Evolutionary conservation across 163 green algal species (phyloP).

Genomic region (Scenedesmus sp.): DNA sequence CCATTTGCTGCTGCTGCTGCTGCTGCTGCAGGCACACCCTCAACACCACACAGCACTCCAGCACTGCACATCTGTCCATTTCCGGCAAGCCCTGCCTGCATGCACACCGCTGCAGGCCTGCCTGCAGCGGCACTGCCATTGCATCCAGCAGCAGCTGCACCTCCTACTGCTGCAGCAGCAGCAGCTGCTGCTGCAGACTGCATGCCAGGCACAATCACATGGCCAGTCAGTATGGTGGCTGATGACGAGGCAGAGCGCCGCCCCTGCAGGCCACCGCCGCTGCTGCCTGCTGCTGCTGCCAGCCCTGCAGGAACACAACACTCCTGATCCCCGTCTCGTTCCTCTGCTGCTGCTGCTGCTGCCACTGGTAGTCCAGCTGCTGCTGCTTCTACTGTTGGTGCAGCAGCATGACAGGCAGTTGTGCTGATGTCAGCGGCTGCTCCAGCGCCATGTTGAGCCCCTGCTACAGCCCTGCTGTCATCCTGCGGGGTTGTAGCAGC

Average conservation of each 20-base stretch:
- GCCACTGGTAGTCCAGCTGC: not conserved
- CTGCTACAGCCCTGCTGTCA: too few species aligned
- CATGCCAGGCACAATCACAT: not conserved
- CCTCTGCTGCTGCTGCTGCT: not conserved
- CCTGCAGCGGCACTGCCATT: not conserved
- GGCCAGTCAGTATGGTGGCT: not conserved
- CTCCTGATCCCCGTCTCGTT: not conserved
- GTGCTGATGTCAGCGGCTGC: not conserved
- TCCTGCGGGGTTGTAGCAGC: too few species aligned
- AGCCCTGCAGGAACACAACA: not conserved
- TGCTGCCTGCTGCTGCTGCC: not conserved
- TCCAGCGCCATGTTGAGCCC: too few species aligned
- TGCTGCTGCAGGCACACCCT: not conserved
- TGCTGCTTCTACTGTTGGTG: not conserved
- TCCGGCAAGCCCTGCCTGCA: too few species aligned
- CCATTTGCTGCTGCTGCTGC: not conserved
- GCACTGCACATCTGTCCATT: not conserved
- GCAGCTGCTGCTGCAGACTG: not conserved
- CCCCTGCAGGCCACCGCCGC: not conserved
- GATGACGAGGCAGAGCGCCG: not conserved
- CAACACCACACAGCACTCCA: not conserved
- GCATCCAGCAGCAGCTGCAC: not conserved
- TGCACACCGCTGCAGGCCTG: not conserved
- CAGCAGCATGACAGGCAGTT: not conserved
- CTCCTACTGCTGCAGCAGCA: not conserved